Percentiles rank a stretch among this genome's conserved stretches.
phyloP scores from a whole-genome alignment of 805 yeast genomes.

The Hanseniaspora taiwanica region DNA sequence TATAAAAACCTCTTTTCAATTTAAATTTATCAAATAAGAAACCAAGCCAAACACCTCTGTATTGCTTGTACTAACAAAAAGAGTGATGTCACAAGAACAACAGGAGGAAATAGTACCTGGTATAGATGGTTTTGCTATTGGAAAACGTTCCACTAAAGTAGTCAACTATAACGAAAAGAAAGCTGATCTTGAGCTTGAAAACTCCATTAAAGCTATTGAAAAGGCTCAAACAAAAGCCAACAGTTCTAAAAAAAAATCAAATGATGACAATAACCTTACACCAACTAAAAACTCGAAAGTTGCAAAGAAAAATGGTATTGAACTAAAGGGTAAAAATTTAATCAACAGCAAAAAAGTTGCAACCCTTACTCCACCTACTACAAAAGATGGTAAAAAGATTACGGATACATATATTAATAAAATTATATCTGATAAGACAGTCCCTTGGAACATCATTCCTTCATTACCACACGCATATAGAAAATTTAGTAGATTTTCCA shows the following conservation, averaged over 20 bases:
- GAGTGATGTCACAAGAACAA: not conserved
- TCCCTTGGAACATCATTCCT: conserved; percentile 21
- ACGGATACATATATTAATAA: conserved; percentile 2
- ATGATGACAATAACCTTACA: not conserved
- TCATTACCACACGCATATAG: conserved; percentile 19
- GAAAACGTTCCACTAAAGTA: conserved; percentile 13
- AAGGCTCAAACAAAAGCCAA: conserved; percentile 1
- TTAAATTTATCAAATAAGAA: no score
- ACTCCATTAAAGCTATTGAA: conserved; percentile 12
- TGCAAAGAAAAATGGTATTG: not conserved
- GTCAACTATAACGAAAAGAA: conserved; percentile 18
- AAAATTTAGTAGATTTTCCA: conserved; percentile 23
- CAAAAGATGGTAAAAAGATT: not conserved
- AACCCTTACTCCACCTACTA: not conserved
- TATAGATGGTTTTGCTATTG: not conserved
- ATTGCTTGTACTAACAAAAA: no score
- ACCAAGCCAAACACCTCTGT: no score
- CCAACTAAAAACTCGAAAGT: not conserved
- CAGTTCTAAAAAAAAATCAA: not conserved
- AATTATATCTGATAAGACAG: conserved; percentile 14
- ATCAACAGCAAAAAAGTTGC: not conserved
- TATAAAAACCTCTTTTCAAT: no score
- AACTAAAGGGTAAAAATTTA: no score
- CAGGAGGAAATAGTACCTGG: not conserved
- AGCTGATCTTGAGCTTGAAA: conserved; percentile 16